Percentiles rank a stretch among this genome's conserved stretches.
phyloP scores from a whole-genome alignment of 495 filamentous ascomycete genomes.

The Hyaloscypha hepaticicola region DNA sequence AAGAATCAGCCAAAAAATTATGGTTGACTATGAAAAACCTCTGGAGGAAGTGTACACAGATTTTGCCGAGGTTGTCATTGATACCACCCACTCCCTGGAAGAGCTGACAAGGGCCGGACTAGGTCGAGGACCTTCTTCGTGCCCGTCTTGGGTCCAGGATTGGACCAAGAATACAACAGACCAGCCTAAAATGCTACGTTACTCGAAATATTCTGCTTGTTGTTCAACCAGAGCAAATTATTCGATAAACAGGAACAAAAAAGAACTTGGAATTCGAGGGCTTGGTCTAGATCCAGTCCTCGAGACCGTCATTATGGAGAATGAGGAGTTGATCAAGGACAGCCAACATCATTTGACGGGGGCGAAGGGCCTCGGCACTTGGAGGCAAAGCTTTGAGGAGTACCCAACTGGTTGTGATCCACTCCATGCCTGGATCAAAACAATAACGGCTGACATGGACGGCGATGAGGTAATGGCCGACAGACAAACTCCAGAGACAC shows the following conservation, averaged over 20 bases:
- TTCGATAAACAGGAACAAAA: not conserved
- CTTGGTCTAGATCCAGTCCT: not conserved
- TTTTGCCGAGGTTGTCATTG: not conserved
- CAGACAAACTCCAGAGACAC: not conserved
- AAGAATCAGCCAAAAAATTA: not conserved
- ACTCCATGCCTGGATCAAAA: not conserved
- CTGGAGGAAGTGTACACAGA: constrained; percentile 4
- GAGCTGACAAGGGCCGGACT: not conserved
- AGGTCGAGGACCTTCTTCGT: not conserved
- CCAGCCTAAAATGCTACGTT: not conserved
- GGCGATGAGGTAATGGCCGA: not conserved
- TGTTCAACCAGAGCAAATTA: not conserved
- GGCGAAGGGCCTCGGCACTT: not conserved
- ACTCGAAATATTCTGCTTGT: not conserved
- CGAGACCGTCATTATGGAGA: not conserved
- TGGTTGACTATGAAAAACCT: constrained; percentile 10
- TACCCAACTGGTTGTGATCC: constrained; percentile 8
- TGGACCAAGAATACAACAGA: constrained; percentile 1
- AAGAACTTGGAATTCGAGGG: not conserved
- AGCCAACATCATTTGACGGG: not conserved
- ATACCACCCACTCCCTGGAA: not conserved
- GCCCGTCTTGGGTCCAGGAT: constrained; percentile 17
- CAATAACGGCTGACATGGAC: not conserved
- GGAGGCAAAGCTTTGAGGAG: not conserved
- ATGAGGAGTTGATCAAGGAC: not conserved